Percentiles rank a stretch among this genome's conserved stretches.
Evolutionary conservation across 495 filamentous ascomycete genomes (phyloP).

Genomic region (Aspergillus baeticus): DNA sequence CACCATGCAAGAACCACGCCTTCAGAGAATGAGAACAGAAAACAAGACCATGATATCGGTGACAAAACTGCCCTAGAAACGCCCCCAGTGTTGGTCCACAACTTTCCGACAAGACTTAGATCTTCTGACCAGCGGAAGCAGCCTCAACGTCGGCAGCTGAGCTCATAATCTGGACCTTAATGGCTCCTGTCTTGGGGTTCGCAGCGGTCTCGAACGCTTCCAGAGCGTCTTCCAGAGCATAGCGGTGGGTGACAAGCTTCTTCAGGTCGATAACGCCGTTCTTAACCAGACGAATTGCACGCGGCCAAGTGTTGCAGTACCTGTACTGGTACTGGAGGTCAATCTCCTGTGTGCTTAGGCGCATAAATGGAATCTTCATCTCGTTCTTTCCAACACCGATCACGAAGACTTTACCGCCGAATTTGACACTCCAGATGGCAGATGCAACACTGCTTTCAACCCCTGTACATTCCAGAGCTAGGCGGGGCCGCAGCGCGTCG

Average conservation of each 20-base stretch:
- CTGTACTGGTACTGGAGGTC: conserved; percentile 96
- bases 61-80: conserved; percentile 13
- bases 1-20: conserved; percentile 15
- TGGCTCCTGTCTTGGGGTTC: conserved; percentile 86
- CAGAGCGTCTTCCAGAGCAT: conserved; percentile 78
- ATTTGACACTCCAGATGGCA: conserved; percentile 85
- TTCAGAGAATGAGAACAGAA: conserved; percentile 6
- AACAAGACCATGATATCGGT: conserved; percentile 14
- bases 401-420: conserved; percentile 91
- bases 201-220: conserved; percentile 86
- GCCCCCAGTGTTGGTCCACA: conserved; percentile 4
- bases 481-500: conserved; percentile 69
- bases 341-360: conserved; percentile 83
- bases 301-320: conserved; percentile 93
- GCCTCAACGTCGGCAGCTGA: conserved; percentile 46
- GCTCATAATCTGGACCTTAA: conserved; percentile 86
- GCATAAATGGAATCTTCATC: conserved; percentile 93
- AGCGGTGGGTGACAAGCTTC: conserved; percentile 85
- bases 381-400: conserved; percentile 93
- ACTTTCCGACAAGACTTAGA: conserved; percentile 15
- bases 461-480: conserved; percentile 87
- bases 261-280: conserved; percentile 77
- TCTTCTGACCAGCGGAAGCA: conserved; percentile 37
- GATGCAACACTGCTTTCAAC: conserved; percentile 85
- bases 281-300: conserved; percentile 83